Evolutionary conservation across 306 rosid species (phyloP).

Genomic region (Alnus glutinosa): DNA sequence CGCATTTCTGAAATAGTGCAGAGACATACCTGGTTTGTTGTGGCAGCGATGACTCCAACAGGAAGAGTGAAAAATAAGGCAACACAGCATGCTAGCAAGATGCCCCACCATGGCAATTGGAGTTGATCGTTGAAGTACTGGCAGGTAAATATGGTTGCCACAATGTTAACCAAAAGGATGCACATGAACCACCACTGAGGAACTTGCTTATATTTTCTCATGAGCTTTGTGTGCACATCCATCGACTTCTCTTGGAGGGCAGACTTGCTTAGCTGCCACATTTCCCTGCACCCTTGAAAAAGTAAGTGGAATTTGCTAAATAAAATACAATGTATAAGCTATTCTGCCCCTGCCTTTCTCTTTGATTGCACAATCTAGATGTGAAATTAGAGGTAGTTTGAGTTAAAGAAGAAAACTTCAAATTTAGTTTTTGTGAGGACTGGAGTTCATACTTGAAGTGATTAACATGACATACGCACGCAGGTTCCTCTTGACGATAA

Average conservation of each 20-base stretch:
- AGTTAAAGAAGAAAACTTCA: background rate
- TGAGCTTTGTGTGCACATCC: constrained; percentile 82
- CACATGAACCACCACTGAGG: constrained; percentile 83
- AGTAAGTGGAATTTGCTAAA: background rate
- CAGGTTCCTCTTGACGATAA: background rate
- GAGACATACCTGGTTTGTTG: constrained; percentile 68
- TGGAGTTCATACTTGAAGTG: background rate
- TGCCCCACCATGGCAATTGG: constrained; percentile 90
- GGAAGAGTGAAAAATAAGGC: constrained; percentile 79
- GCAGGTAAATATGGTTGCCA: constrained; percentile 49
- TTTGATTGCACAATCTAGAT: background rate
- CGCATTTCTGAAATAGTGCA: constrained; percentile 1
- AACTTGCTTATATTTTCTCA: constrained; percentile 68
- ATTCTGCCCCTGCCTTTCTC: background rate
- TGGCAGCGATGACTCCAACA: constrained; percentile 68
- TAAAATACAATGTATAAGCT: background rate
- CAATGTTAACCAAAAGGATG: constrained; percentile 60
- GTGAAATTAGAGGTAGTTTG: background rate
- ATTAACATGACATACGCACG: background rate
- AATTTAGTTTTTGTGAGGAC: background rate
- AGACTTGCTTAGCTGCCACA: constrained; percentile 67
- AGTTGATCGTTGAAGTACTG: constrained; percentile 60
- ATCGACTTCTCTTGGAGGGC: constrained; percentile 58
- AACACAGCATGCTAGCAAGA: constrained; percentile 64
- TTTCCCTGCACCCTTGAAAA: constrained; percentile 51